phyloP scores from a whole-genome alignment of 2,329 filamentous ascomycete genomes.

The Leptographium galeiforme region DNA sequence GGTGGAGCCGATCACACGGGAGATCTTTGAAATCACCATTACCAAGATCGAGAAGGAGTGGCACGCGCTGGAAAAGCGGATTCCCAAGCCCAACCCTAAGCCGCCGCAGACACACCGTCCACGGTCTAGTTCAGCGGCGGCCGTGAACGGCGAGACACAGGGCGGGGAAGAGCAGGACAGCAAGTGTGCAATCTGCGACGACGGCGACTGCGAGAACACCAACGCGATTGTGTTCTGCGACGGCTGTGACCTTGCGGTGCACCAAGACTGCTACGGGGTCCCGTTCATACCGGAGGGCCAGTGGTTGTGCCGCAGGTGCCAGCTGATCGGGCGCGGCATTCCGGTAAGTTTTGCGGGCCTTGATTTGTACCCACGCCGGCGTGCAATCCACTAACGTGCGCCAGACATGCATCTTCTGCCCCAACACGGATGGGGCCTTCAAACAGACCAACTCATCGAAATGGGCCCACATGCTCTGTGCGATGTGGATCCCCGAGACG shows the following conservation, averaged over 20 bases:
- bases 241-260: constrained; percentile 90
- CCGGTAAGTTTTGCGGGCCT: constrained; percentile 41
- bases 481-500: constrained; percentile 97
- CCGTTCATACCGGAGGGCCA: constrained; percentile 98
- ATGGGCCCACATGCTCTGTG: constrained; percentile 92
- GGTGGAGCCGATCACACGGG: constrained; percentile 74
- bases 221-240: constrained; percentile 99
- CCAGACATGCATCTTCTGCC: constrained; percentile 92
- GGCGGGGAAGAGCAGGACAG: constrained; percentile 89
- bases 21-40: constrained; percentile 94
- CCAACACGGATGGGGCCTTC: constrained; percentile 93
- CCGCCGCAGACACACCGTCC: constrained; percentile 89
- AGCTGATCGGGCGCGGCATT: constrained; percentile 82
- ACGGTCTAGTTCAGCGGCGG: constrained; percentile 83
- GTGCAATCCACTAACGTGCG: not conserved
- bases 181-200: constrained; percentile 95
- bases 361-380: not conserved
- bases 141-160: constrained; percentile 84
- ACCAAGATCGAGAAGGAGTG: constrained; percentile 99
- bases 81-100: constrained; percentile 93
- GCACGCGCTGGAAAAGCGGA: constrained; percentile 89
- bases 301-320: constrained; percentile 95
- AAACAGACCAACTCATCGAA: constrained; percentile 95
- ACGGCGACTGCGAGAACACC: constrained; percentile 98
- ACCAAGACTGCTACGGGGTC: constrained; percentile 97